Evolutionary conservation across 768 basidiomycete species (phyloP).

Genomic region (Dentipellis sp.): DNA sequence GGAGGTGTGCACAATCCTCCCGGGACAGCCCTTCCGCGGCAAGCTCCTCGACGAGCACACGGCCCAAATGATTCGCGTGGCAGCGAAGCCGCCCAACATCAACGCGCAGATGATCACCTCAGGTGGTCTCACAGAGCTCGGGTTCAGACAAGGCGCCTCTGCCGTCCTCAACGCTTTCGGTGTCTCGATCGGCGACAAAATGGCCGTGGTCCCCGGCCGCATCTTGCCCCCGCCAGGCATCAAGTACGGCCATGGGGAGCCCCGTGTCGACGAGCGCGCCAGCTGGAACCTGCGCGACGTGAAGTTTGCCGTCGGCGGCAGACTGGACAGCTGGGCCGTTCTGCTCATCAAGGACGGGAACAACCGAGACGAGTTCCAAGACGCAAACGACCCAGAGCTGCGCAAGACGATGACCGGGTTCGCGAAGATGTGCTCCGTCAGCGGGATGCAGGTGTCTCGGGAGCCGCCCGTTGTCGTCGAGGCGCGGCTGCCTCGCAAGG

Average conservation of each 20-base stretch:
- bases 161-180: conserved; percentile 34
- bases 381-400: conserved; percentile 46
- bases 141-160: conserved; percentile 22
- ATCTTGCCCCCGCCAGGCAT: conserved; percentile 36
- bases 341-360: conserved; percentile 56
- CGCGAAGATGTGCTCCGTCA: conserved; percentile 46
- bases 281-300: conserved; percentile 49
- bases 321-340: conserved; percentile 56
- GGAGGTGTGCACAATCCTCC: conserved; percentile 40
- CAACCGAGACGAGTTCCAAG: conserved; percentile 48
- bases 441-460: conserved; percentile 48
- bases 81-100: conserved; percentile 39
- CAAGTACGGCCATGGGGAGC: conserved; percentile 25
- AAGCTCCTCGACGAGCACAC: conserved; percentile 50
- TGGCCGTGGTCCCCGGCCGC: conserved; percentile 49
- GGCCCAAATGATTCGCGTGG: conserved; percentile 38
- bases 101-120: conserved; percentile 36
- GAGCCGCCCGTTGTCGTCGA: conserved; percentile 28
- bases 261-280: conserved; percentile 34
- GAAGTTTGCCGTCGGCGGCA: conserved; percentile 50
- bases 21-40: conserved; percentile 32
- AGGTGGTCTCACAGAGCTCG: conserved; percentile 34
- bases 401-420: conserved; percentile 40
- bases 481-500: conserved; percentile 42
- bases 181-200: conserved; percentile 34